Percentiles rank a stretch among this genome's conserved stretches.
Conservation (phyloP, 225 moss, liverwort and hornwort genomes). For the Marchantia paleacea region DNA sequence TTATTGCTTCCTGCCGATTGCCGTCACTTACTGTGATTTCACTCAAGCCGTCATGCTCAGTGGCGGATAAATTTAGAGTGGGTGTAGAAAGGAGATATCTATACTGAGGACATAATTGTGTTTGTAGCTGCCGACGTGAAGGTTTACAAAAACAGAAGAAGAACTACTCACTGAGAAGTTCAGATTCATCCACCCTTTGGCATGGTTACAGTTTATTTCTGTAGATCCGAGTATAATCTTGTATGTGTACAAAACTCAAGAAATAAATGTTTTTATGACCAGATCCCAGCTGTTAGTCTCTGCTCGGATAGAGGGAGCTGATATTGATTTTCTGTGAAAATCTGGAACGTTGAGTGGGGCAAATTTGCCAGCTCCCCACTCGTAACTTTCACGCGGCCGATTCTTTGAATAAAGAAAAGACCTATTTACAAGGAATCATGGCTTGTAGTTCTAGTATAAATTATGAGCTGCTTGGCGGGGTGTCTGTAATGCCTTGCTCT, state of each 20-base stretch:
- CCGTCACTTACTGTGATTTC: neutral
- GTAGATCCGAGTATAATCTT: conserved; percentile 14
- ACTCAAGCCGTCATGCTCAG: neutral
- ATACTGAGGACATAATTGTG: neutral
- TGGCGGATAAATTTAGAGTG: neutral
- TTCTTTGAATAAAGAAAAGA: conserved; percentile 4
- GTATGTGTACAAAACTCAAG: conserved; percentile 11
- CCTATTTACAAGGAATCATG: neutral
- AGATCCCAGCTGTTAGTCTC: neutral
- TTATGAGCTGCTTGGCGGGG: no score
- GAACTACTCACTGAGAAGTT: neutral
- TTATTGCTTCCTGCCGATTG: neutral
- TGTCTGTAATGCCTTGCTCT: no score
- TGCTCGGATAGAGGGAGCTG: neutral
- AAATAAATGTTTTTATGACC: conserved; percentile 12
- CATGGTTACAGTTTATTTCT: neutral
- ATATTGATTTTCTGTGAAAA: neutral
- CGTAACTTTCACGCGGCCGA: neutral
- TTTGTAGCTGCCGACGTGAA: conserved; percentile 2
- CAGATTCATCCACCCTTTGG: neutral
- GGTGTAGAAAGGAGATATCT: conserved; percentile 7
- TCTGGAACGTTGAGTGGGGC: neutral
- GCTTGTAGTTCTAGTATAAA: no score
- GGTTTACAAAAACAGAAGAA: neutral
- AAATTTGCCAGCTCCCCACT: neutral